A percentile compares a stretch with the other conserved stretches of the same genome.
These are phyloP conservation scores for Talaromyces marneffei DNA, from an alignment of 2,329 filamentous ascomycete species.

Conservation along the genomic window DNA sequence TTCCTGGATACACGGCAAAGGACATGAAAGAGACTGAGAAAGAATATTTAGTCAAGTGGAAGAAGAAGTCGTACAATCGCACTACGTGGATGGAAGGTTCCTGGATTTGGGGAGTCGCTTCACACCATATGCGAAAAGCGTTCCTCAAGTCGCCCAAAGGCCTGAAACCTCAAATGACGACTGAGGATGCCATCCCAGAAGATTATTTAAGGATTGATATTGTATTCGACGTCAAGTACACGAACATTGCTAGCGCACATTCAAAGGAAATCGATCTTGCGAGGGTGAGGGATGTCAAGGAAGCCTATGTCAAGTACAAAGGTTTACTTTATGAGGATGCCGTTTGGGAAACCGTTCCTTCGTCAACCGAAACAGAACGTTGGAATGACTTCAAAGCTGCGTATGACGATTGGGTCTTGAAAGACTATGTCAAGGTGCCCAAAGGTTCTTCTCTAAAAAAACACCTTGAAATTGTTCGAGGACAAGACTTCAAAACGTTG, in stretches of 20 bases:
- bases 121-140: constrained; percentile 59
- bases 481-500: constrained; percentile 60
- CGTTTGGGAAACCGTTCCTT: constrained; percentile 81
- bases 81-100: constrained; percentile 81
- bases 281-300: constrained; percentile 65
- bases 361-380: constrained; percentile 52
- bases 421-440: constrained; percentile 64
- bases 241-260: constrained; percentile 49
- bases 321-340: constrained; percentile 84
- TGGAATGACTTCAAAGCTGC: constrained; percentile 77
- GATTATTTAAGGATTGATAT: constrained; percentile 83
- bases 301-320: constrained; percentile 83
- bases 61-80: constrained; percentile 70
- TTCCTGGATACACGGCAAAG: constrained; percentile 47
- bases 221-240: constrained; percentile 73
- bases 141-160: constrained; percentile 66
- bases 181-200: constrained; percentile 76
- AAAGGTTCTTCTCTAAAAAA: constrained; percentile 53
- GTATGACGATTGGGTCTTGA: constrained; percentile 79
- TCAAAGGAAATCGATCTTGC: constrained; percentile 65
- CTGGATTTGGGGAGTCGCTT: constrained; percentile 74
- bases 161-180: constrained; percentile 60
- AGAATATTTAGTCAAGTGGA: constrained; percentile 91
- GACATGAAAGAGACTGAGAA: constrained; percentile 69
- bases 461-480: constrained; percentile 63